Evolutionary conservation across 345 rosid genomes (phyloP).

Genomic region (Noccaea caerulescens): DNA sequence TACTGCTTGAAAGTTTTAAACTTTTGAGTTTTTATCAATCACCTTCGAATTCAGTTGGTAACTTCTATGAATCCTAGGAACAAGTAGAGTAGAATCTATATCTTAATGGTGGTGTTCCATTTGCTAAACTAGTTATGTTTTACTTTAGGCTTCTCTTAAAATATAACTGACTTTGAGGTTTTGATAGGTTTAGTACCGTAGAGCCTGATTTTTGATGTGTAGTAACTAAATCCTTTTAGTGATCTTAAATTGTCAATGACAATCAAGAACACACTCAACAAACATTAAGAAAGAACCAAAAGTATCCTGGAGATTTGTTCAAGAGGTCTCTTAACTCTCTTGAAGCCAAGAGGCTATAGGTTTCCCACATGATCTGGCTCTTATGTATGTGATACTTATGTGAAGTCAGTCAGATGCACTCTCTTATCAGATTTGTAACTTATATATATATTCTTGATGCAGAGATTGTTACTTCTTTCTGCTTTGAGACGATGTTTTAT

Average conservation of each 20-base stretch:
- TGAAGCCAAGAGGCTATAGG: not conserved
- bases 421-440: slow-evolving; percentile 3
- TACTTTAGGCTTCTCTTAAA: slow-evolving; percentile 8
- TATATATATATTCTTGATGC: slow-evolving; percentile 42
- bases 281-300: not conserved
- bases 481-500: slow-evolving; percentile 71
- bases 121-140: not conserved
- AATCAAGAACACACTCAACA: slow-evolving; percentile 9
- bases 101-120: not conserved
- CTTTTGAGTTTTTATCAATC: not conserved
- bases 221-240: not conserved
- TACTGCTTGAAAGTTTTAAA: not conserved
- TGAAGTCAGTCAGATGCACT: not conserved
- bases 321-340: not conserved
- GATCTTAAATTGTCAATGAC: not conserved
- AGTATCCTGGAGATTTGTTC: not conserved
- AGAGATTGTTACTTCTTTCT: slow-evolving; percentile 64
- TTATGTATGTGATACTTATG: not conserved
- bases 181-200: not conserved
- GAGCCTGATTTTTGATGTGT: not conserved
- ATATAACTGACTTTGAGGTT: slow-evolving; percentile 8
- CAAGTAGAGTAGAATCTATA: not conserved
- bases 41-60: not conserved
- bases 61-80: not conserved
- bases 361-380: slow-evolving; percentile 6